Conservation (phyloP, 352 stramenopile species). For the Pythium sukuiense region DNA sequence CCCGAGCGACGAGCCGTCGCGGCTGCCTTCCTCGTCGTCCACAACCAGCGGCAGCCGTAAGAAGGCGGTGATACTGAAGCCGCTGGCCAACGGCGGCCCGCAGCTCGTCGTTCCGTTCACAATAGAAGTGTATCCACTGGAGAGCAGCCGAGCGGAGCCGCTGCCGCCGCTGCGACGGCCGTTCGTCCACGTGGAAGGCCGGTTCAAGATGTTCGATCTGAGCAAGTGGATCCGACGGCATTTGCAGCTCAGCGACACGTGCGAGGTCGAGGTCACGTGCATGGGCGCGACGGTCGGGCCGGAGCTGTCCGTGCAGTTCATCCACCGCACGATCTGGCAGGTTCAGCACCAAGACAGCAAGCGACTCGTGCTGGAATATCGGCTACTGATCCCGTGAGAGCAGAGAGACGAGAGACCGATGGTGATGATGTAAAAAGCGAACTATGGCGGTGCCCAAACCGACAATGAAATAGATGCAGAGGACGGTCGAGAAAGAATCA, state of each 20-base stretch:
- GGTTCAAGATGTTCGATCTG: conserved; percentile 71
- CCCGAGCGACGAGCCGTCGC: neutral
- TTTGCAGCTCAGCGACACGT: conserved; percentile 31
- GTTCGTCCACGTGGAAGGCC: conserved; percentile 63
- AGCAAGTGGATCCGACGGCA: conserved; percentile 45
- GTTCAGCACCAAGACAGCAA: conserved; percentile 40
- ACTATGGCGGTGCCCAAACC: neutral
- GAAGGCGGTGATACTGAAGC: conserved; percentile 12
- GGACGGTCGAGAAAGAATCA: too few relatives aligned
- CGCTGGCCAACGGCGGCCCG: conserved; percentile 18
- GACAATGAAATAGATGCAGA: neutral
- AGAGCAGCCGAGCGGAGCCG: conserved; percentile 4
- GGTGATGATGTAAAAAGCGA: neutral
- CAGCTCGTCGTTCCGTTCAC: conserved; percentile 28
- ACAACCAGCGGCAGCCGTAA: conserved; percentile 9
- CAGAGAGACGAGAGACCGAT: neutral
- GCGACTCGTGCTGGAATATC: conserved; percentile 57
- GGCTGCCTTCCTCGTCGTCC: neutral
- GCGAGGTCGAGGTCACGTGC: conserved; percentile 55
- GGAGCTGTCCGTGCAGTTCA: conserved; percentile 66
- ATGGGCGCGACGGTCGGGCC: conserved; percentile 58
- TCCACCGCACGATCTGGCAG: conserved; percentile 67
- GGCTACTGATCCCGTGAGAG: conserved; percentile 28
- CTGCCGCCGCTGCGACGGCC: conserved; percentile 40
- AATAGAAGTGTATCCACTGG: conserved; percentile 46